These are phyloP conservation scores for Cutaneotrichosporon daszewskae DNA, from an alignment of 1,284 basidiomycete species.

Conservation along the genomic window DNA sequence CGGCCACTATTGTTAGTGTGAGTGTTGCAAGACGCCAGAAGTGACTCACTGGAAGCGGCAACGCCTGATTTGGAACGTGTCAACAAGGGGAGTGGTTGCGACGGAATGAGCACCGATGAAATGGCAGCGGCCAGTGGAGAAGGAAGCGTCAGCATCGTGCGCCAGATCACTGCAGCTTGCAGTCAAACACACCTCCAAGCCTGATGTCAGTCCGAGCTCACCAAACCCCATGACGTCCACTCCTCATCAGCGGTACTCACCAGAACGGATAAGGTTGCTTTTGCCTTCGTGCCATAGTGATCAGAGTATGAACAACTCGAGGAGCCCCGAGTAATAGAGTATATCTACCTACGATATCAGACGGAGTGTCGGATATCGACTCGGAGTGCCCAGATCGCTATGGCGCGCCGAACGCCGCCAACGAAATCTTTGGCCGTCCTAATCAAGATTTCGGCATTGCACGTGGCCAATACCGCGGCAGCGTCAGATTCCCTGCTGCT, in stretches of 20 bases:
- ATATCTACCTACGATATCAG: not conserved
- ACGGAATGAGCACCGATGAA: not conserved
- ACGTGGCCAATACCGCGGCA: too few relatives aligned
- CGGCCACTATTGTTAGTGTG: slow-evolving; percentile 59
- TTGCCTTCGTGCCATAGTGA: slow-evolving; percentile 2
- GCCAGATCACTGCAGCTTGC: too few relatives aligned
- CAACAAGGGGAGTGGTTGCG: not conserved
- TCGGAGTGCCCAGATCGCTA: not conserved
- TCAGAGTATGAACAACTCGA: too few relatives aligned
- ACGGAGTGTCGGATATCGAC: not conserved
- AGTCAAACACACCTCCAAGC: slow-evolving; percentile 13
- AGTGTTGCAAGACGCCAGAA: not conserved
- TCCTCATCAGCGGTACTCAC: slow-evolving; percentile 2
- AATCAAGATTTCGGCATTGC: too few relatives aligned
- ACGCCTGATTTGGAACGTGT: slow-evolving; percentile 28
- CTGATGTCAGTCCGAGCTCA: slow-evolving; percentile 11
- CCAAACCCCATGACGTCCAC: not conserved
- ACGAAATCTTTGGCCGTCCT: too few relatives aligned
- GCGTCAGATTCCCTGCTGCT: too few relatives aligned
- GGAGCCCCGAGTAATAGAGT: too few relatives aligned
- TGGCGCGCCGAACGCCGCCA: not conserved
- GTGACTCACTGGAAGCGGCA: slow-evolving; percentile 64
- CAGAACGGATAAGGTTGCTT: slow-evolving; percentile 20
- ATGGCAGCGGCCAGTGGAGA: not conserved
- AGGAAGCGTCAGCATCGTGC: slow-evolving; percentile 6